Evolutionary conservation across 75 land plant genomes (phyloP).

Genomic region (Chamaecyparis obtusa): DNA sequence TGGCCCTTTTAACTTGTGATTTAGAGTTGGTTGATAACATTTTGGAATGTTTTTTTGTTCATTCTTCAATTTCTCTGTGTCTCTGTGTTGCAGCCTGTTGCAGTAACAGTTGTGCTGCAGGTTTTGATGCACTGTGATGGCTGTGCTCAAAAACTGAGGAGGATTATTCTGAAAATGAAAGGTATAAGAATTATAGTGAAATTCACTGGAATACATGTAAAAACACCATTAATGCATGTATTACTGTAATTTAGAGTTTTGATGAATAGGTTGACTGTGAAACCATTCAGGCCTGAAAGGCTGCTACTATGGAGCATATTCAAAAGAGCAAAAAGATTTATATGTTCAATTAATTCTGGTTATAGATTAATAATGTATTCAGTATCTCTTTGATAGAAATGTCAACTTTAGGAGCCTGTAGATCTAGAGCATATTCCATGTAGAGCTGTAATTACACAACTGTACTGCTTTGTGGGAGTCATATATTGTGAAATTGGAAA

Average conservation of each 20-base stretch:
- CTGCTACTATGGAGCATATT: background rate
- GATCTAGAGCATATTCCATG: background rate
- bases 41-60: background rate
- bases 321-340: background rate
- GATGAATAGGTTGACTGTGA: background rate
- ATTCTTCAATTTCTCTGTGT: background rate
- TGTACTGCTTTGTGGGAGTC: background rate
- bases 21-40: background rate
- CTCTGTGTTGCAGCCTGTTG: conserved; percentile 11
- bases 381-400: background rate
- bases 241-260: background rate
- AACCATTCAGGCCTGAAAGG: background rate
- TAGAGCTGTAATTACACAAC: background rate
- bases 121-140: conserved; percentile 19
- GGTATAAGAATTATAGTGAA: conserved; percentile 12
- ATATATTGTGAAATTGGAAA: background rate
- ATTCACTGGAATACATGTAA: background rate
- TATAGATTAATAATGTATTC: background rate
- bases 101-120: conserved; percentile 17
- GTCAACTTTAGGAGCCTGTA: no score
- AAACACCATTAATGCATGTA: background rate
- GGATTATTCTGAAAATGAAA: conserved; percentile 11
- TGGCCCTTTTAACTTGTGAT: background rate
- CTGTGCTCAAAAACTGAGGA: conserved; percentile 12
- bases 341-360: background rate